Evolutionary conservation across 768 basidiomycete species (phyloP), one percentile per base, ranked within the genome.

Genomic region (Suillus hirtellus): DNA sequence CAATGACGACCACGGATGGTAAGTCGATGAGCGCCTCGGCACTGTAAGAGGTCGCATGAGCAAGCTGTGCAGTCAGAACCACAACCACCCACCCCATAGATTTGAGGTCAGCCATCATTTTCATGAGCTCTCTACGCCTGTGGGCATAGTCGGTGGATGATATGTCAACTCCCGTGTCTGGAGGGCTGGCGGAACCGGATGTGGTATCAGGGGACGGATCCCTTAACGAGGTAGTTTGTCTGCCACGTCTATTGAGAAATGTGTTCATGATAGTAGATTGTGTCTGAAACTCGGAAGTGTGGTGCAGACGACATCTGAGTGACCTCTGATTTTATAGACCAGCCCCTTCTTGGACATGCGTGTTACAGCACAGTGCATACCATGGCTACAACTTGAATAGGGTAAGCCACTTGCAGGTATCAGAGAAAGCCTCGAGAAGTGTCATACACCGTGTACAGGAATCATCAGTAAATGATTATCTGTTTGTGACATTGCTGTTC

Each of bases 1-100:
- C 84, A 44, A 84, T 82, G 47, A 84, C 81, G 21, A 79, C 79
- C 50, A 85, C 80, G 9, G 81, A 72, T 9, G 84, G 82, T 6
- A 85, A 70, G 61, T 85, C 82, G 12, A 84, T 68, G 27, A 82
- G 79, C 4, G 73, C 74, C 69, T 83, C 79, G 2, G 78, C 76
- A 1, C 81, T 81, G 34, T 27, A 52, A 12, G 58, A 37, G n/a
- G 7, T 55, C 35, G 17, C 8, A 53, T 60, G 67, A 61, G n/a
- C 15, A 59, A 47, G 56, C 1, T 43, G 43, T 42, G 17, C 14
- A 34, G 21, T n/a, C 55, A 43, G 14, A 37, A 14, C 5, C 21
- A 47, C 34, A 17, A 59, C 24, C 7, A 59, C 70, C 17, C 63
- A 76, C 78, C 76, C 79, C 35, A 77, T 70, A 3, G 74, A 71